Conservation (phyloP, 495 filamentous ascomycete species). For the Podospora tetraspora region DNA sequence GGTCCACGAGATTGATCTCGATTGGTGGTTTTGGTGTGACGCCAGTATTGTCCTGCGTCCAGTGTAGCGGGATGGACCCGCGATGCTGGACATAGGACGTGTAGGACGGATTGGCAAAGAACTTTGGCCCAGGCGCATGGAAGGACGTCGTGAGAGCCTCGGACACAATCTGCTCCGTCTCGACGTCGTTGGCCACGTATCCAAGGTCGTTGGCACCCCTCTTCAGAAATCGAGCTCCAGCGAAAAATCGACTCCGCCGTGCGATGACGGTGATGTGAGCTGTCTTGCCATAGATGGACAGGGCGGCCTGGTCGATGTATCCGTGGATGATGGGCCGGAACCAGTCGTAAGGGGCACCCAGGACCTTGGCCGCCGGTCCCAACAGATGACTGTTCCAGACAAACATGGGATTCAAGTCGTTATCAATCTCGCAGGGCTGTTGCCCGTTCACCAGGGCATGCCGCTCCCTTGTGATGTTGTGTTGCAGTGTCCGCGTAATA, state of each 20-base stretch:
- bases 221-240: slow-evolving; percentile 90
- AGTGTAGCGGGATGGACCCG: slow-evolving; percentile 93
- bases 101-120: slow-evolving; percentile 83
- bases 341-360: slow-evolving; percentile 88
- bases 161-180: slow-evolving; percentile 96
- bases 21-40: slow-evolving; percentile 95
- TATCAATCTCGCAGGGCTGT: slow-evolving; percentile 46
- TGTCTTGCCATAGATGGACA: slow-evolving; percentile 75
- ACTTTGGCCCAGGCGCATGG: slow-evolving; percentile 78
- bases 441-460: slow-evolving; percentile 58
- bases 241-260: slow-evolving; percentile 86
- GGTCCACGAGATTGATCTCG: slow-evolving; percentile 87
- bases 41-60: slow-evolving; percentile 95
- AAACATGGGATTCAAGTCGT: slow-evolving; percentile 90
- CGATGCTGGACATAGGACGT: slow-evolving; percentile 97
- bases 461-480: slow-evolving; percentile 84
- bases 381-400: slow-evolving; percentile 94
- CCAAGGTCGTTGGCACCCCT: slow-evolving; percentile 92
- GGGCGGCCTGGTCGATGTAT: slow-evolving; percentile 84
- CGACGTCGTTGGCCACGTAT: slow-evolving; percentile 98
- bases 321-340: slow-evolving; percentile 94
- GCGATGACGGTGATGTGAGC: slow-evolving; percentile 93
- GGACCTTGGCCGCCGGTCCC: slow-evolving; percentile 58
- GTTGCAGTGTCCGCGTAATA: slow-evolving; percentile 85
- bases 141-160: slow-evolving; percentile 92